Evolutionary conservation across 1,284 basidiomycete species (phyloP).

Genomic region (Papiliotrema laurentii): DNA sequence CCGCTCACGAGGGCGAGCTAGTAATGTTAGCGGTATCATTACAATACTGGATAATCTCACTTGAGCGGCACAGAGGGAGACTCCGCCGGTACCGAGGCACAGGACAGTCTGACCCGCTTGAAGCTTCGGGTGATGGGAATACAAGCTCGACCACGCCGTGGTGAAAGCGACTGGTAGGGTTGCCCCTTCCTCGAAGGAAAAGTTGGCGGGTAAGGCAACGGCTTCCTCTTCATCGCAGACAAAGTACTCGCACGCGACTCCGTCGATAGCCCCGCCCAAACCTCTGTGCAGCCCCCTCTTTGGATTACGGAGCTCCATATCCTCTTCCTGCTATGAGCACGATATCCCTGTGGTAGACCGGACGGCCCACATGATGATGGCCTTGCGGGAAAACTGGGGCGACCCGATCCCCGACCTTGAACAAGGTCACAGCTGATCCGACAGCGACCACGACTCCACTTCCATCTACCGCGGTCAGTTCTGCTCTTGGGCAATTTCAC

Average conservation of each 20-base stretch:
- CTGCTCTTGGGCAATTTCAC: neutral
- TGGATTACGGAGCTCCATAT: conserved; percentile 19
- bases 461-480: conserved; percentile 32
- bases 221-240: conserved; percentile 32
- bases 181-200: conserved; percentile 43
- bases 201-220: conserved; percentile 42
- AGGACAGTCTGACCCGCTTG: conserved; percentile 48
- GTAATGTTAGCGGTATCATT: no score
- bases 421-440: conserved; percentile 35
- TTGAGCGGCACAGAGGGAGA: conserved; percentile 48
- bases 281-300: conserved; percentile 30
- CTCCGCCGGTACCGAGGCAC: conserved; percentile 50
- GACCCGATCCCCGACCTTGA: conserved; percentile 46
- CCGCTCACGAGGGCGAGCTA: conserved; percentile 41
- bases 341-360: neutral
- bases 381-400: conserved; percentile 34
- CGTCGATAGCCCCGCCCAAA: conserved; percentile 47
- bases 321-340: conserved; percentile 27
- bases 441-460: conserved; percentile 46
- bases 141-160: conserved; percentile 49
- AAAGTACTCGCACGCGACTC: conserved; percentile 39
- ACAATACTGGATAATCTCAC: no score
- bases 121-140: conserved; percentile 41
- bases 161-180: conserved; percentile 46
- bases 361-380: conserved; percentile 34